Conservation (phyloP, 192 early-diverging fungal species). For the Coemansia sp. region DNA sequence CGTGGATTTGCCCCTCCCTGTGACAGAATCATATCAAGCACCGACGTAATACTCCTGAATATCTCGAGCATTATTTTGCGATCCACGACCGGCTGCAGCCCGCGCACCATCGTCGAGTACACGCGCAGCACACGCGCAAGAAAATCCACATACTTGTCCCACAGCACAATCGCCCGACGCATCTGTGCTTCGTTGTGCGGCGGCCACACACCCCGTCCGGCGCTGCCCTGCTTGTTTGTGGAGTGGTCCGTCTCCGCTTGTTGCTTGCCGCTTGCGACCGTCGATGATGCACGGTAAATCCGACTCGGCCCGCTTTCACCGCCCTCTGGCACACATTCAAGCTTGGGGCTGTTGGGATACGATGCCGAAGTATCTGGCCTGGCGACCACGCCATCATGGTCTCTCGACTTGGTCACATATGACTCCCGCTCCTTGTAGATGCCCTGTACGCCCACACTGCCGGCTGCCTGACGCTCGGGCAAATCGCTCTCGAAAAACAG, state of each 20-base stretch:
- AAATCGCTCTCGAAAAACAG: constrained; percentile 43
- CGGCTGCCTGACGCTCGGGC: constrained; percentile 1
- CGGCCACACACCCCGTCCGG: neutral
- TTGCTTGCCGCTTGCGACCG: neutral
- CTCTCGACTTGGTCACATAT: neutral
- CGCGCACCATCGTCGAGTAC: constrained; percentile 38
- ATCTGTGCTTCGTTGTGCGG: constrained; percentile 6
- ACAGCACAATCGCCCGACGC: constrained; percentile 15
- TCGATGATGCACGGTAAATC: neutral
- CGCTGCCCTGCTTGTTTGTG: neutral
- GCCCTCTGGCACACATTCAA: neutral
- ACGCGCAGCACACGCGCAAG: constrained; percentile 32
- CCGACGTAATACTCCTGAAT: constrained; percentile 8
- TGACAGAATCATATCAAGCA: constrained; percentile 48
- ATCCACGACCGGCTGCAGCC: constrained; percentile 4
- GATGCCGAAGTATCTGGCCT: neutral
- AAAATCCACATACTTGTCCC: constrained; percentile 38
- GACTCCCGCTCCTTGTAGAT: constrained; percentile 6
- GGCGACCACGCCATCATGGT: neutral
- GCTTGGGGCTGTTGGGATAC: neutral
- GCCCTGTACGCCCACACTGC: neutral
- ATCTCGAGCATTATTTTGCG: neutral
- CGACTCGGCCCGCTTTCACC: neutral
- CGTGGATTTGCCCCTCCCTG: constrained; percentile 40
- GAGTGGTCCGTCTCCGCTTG: neutral